phyloP scores from a whole-genome alignment of 768 basidiomycete species.

The Tubosaeta sp. region DNA sequence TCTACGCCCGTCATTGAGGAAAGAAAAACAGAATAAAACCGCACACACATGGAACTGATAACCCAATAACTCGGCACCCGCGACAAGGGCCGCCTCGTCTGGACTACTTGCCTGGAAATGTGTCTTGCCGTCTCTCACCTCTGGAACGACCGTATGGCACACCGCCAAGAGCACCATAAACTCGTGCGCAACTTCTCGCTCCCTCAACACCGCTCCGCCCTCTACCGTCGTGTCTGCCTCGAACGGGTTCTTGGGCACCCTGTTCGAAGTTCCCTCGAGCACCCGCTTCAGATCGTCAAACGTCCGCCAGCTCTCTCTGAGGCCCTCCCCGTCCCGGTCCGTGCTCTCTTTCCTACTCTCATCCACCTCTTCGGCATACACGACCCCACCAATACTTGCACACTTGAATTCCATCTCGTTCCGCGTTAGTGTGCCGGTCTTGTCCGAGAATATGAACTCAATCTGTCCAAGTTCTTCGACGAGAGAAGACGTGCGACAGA shows the following conservation, averaged over 20 bases:
- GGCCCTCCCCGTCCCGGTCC: conserved; percentile 37
- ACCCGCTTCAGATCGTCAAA: conserved; percentile 68
- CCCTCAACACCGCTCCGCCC: conserved; percentile 6
- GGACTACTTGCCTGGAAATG: conserved; percentile 96
- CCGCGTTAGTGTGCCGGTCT: conserved; percentile 91
- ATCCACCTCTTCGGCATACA: conserved; percentile 89
- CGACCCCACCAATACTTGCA: conserved; percentile 83
- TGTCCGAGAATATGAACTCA: conserved; percentile 93
- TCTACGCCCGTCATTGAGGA: conserved; percentile 42
- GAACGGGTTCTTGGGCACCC: conserved; percentile 51
- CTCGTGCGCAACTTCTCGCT: conserved; percentile 59
- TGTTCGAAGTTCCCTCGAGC: conserved; percentile 38
- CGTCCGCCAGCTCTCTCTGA: conserved; percentile 63
- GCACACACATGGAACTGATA: conserved; percentile 87
- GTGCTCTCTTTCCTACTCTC: conserved; percentile 68
- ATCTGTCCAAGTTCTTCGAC: conserved; percentile 99
- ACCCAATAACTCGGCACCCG: conserved; percentile 87
- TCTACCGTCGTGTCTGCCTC: conserved; percentile 29
- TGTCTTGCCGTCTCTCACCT: conserved; percentile 83
- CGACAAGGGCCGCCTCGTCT: conserved; percentile 94
- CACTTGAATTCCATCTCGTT: conserved; percentile 98
- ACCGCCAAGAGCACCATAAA: conserved; percentile 85
- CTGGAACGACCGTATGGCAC: conserved; percentile 98
- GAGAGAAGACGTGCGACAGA: conserved; percentile 96
- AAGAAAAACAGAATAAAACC: neutral